These are phyloP conservation scores for Eucalyptus melliodora DNA, from an alignment of 345 rosid genomes.

Conservation along the genomic window DNA sequence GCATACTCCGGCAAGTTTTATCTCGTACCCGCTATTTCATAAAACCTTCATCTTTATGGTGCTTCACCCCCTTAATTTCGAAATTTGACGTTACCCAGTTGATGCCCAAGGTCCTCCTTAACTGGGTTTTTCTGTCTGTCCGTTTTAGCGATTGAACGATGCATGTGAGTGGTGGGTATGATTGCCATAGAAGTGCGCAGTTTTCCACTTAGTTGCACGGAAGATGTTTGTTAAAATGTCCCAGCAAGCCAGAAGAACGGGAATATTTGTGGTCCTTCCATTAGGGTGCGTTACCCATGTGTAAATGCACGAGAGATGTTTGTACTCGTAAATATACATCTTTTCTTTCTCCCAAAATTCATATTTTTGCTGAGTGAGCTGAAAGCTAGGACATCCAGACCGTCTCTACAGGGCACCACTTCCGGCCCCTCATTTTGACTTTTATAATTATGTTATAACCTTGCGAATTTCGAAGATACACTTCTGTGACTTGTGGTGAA, in stretches of 20 bases:
- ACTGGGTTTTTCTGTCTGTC: too few relatives aligned
- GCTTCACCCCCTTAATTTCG: neutral
- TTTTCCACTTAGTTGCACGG: too few relatives aligned
- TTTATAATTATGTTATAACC: neutral
- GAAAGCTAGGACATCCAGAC: neutral
- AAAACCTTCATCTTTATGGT: neutral
- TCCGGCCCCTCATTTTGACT: neutral
- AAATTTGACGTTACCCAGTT: neutral
- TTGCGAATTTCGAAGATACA: neutral
- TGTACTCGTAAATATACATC: neutral
- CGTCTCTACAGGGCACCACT: neutral
- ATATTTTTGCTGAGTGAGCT: neutral
- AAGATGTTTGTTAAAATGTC: too few relatives aligned
- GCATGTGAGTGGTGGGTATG: too few relatives aligned
- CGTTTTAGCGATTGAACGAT: too few relatives aligned
- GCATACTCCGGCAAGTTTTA: neutral
- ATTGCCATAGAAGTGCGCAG: too few relatives aligned
- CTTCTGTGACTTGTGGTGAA: neutral
- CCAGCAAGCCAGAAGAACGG: neutral
- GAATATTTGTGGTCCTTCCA: neutral
- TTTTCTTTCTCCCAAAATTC: neutral
- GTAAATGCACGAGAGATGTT: neutral
- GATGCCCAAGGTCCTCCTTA: neutral
- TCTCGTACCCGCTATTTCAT: neutral
- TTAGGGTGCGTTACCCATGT: neutral